Evolutionary conservation across 306 rosid genomes (phyloP), one percentile per base, ranked within the genome.

Genomic region (Sicyos baderoa): DNA sequence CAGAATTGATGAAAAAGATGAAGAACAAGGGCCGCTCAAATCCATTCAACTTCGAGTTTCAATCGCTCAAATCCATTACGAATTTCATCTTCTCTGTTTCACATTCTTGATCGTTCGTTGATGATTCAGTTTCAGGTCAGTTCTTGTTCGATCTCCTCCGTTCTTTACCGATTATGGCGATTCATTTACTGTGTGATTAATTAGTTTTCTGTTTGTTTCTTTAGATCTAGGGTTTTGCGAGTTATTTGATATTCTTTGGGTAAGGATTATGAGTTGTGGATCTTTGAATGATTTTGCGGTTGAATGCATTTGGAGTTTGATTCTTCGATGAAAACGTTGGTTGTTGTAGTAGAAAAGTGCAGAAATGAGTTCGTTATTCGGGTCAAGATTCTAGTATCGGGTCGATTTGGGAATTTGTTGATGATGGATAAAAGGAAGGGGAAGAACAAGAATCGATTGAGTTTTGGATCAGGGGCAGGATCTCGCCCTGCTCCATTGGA

Each of bases 281-380:
- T 59, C 66, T 59, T 59, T 59, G 22, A 29, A 59, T 59, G 66
- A 15, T 57, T 57, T 25, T 25, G 11, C 14, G n/a, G 1, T 61
- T 61, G 66, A 37, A 42, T 19, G 53, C n/a, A 12, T 44, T 64
- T 42, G 70, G 70, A 40, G 25, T 64, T 44, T 64, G 53, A 45
- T 42, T 64, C 55, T 23, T 47, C 21, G 29, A 35, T 69, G 73
- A 11, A 10, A 50, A 32, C 49, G 2, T 17, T 49, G 35, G 47
- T 50, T 45, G 21, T 65, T 65, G 32, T 65, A 23, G 32, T 65
- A 23, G 89, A 80, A 13, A 86, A 85, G 79, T 90, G 84, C 74
- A 83, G 84, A 82, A 81, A 79, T 65, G 91, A 85, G 78, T 86
- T 68, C 69, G 78, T 57, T 72, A 70, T 27, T 54, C 74, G 71